Evolutionary conservation across 2,329 filamentous ascomycete genomes (phyloP).

Genomic region (Simplicillium aogashimaense): DNA sequence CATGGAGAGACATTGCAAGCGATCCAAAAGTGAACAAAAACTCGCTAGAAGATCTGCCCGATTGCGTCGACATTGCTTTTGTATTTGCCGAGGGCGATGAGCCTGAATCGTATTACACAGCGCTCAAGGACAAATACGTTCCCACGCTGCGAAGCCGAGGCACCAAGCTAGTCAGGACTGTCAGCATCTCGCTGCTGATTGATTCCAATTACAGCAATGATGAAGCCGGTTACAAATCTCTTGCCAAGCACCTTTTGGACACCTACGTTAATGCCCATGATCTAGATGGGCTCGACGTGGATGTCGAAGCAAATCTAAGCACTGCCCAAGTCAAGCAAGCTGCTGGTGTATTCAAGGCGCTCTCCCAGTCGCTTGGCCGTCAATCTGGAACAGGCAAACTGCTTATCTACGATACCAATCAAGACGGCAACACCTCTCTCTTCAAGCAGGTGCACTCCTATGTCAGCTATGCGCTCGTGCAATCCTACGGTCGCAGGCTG

Average conservation of each 20-base stretch:
- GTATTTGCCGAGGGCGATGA: neutral
- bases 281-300: constrained; percentile 5
- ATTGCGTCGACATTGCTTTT: neutral
- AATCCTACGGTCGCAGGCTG: constrained; percentile 5
- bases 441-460: constrained; percentile 4
- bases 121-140: neutral
- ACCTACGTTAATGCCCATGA: neutral
- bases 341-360: constrained; percentile 3
- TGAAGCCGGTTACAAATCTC: neutral
- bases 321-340: constrained; percentile 1
- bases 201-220: neutral
- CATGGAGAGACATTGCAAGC: neutral
- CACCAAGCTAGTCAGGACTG: neutral
- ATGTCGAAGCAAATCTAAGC: constrained; percentile 2
- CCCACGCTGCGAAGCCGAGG: neutral
- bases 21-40: neutral
- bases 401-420: constrained; percentile 5
- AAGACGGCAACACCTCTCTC: constrained; percentile 1
- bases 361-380: constrained; percentile 4
- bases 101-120: neutral
- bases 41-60: neutral
- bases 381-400: constrained; percentile 5
- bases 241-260: neutral
- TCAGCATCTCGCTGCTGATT: neutral
- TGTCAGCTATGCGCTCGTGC: constrained; percentile 4